phyloP scores from a whole-genome alignment of 192 early-diverging fungal genomes.

The Ambispora gerdemannii region DNA sequence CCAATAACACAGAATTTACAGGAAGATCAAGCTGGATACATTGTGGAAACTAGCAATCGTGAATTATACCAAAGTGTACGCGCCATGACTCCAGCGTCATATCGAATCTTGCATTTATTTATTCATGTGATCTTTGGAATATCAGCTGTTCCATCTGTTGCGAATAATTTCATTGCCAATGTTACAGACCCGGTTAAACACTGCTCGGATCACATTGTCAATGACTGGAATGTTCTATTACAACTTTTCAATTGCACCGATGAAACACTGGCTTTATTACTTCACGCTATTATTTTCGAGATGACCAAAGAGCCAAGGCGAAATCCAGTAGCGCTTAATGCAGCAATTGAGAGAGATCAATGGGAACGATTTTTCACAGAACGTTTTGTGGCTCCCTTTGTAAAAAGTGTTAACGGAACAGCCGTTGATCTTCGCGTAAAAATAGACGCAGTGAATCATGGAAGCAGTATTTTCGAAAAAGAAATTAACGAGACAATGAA shows the following conservation, averaged over 20 bases:
- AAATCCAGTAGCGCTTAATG: neutral
- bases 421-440: slow-evolving; percentile 11
- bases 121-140: slow-evolving; percentile 30
- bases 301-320: neutral
- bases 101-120: slow-evolving; percentile 31
- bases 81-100: slow-evolving; percentile 22
- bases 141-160: neutral
- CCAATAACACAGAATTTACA: neutral
- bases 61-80: slow-evolving; percentile 12
- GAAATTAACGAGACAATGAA: slow-evolving; percentile 20
- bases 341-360: slow-evolving; percentile 9
- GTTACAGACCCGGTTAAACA: neutral
- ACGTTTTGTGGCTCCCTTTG: slow-evolving; percentile 12
- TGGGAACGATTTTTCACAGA: slow-evolving; percentile 14
- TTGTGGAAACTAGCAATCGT: neutral
- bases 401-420: slow-evolving; percentile 18
- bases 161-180: neutral
- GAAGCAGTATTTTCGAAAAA: neutral
- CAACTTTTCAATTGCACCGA: slow-evolving; percentile 21
- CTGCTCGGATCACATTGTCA: slow-evolving; percentile 22
- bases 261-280: slow-evolving; percentile 21
- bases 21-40: slow-evolving; percentile 18
- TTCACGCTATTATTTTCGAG: slow-evolving; percentile 22
- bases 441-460: neutral
- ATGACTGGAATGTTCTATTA: slow-evolving; percentile 31